phyloP scores from a whole-genome alignment of 2,329 filamentous ascomycete species.

The Parascedosporium putredinis region DNA sequence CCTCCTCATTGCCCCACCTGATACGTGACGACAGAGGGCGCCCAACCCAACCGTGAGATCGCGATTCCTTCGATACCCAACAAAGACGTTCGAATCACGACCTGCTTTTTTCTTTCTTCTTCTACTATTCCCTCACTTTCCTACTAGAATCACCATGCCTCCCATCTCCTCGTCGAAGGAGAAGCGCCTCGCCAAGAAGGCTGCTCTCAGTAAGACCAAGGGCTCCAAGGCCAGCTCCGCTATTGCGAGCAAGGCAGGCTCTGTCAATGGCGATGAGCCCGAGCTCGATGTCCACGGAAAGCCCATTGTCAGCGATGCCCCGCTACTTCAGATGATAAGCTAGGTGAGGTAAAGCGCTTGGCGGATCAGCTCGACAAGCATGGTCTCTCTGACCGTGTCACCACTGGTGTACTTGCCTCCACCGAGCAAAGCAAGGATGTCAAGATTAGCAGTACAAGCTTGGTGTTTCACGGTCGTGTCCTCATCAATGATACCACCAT shows the following conservation, averaged over 20 bases:
- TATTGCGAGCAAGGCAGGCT: slow-evolving; percentile 41
- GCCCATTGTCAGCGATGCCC: slow-evolving; percentile 47
- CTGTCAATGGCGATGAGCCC: slow-evolving; percentile 60
- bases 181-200: slow-evolving; percentile 62
- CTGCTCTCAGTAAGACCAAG: slow-evolving; percentile 63
- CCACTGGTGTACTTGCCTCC: slow-evolving; percentile 89
- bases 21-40: slow-evolving; percentile 6
- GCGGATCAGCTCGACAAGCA: slow-evolving; percentile 91
- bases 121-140: no score
- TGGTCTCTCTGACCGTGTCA: slow-evolving; percentile 93
- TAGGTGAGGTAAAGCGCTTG: slow-evolving; percentile 75
- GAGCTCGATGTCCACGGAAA: slow-evolving; percentile 55
- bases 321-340: slow-evolving; percentile 61
- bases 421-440: slow-evolving; percentile 79
- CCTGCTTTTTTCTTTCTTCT: not conserved
- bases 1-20: slow-evolving; percentile 7
- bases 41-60: not conserved
- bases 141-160: no score
- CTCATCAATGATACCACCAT: slow-evolving; percentile 89
- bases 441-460: slow-evolving; percentile 86
- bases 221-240: slow-evolving; percentile 64
- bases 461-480: slow-evolving; percentile 97
- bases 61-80: slow-evolving; percentile 6
- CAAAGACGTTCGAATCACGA: not conserved
- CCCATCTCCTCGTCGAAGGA: slow-evolving; percentile 56